Evolutionary conservation across 805 yeast genomes (phyloP).

Genomic region (Schwanniomyces vanrijiae): DNA sequence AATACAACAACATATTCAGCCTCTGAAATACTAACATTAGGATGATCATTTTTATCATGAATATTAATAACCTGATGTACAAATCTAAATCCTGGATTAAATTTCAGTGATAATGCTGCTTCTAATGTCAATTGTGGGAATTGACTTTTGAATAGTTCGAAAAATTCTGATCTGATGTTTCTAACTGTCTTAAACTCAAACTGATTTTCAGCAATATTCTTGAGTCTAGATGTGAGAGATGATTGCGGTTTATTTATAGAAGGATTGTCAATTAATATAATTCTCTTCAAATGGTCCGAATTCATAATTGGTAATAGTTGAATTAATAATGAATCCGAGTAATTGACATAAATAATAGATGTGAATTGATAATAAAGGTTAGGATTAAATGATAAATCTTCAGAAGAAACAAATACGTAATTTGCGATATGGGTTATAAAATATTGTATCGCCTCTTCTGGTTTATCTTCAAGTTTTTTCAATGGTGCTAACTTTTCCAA

Average conservation of each 20-base stretch:
- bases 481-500: conserved; percentile 7
- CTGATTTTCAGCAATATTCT: neutral
- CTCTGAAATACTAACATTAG: conserved; percentile 11
- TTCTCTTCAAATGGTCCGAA: conserved; percentile 2
- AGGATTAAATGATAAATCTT: neutral
- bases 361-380: neutral
- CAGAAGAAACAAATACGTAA: conserved; percentile 3
- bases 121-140: neutral
- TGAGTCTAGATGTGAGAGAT: conserved; percentile 1
- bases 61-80: conserved; percentile 10
- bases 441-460: conserved; percentile 1
- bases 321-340: neutral
- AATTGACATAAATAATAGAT: conserved; percentile 1
- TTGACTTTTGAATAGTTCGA: neutral
- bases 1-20: conserved; percentile 34
- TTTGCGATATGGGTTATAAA: conserved; percentile 2
- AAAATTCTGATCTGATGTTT: conserved; percentile 4
- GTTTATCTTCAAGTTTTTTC: conserved; percentile 5
- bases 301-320: conserved; percentile 3
- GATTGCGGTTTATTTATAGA: neutral
- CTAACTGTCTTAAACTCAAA: neutral
- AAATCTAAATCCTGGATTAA: conserved; percentile 36
- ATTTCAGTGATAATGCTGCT: neutral
- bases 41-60: neutral
- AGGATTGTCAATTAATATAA: conserved; percentile 4